phyloP scores from a whole-genome alignment of 805 yeast genomes.

The Saturnispora ahearnii region DNA sequence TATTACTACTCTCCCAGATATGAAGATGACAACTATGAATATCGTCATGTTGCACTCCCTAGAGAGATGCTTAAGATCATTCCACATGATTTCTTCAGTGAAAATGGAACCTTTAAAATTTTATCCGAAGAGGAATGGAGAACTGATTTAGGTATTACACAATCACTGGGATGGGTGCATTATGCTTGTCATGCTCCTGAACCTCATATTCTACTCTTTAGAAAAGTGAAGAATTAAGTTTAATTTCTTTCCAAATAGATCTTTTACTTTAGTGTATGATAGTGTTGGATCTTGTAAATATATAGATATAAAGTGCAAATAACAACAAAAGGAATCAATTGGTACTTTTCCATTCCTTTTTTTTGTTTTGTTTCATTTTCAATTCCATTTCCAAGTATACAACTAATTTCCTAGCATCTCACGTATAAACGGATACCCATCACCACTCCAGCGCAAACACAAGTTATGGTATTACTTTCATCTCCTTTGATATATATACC shows the following conservation, averaged over 20 bases:
- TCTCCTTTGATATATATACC: neutral
- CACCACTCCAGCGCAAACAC: neutral
- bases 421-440: neutral
- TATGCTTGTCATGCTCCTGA: conserved; percentile 98
- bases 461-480: too few relatives aligned
- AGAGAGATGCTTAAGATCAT: conserved; percentile 90
- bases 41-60: conserved; percentile 95
- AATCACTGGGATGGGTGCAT: conserved; percentile 95
- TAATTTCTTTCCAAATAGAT: neutral
- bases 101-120: conserved; percentile 88
- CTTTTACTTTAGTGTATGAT: neutral
- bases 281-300: neutral
- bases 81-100: conserved; percentile 90
- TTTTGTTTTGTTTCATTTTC: too few relatives aligned
- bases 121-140: conserved; percentile 97
- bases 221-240: conserved; percentile 39
- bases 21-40: conserved; percentile 86
- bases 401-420: neutral
- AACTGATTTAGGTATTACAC: conserved; percentile 87
- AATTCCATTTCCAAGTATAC: neutral
- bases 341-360: neutral
- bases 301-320: too few relatives aligned
- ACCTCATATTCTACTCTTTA: conserved; percentile 89
- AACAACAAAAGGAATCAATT: too few relatives aligned
- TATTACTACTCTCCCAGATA: conserved; percentile 93